Base-by-base conservation (phyloP, 179 eudicot genomes). In the Beta macrorhiza region DNA sequence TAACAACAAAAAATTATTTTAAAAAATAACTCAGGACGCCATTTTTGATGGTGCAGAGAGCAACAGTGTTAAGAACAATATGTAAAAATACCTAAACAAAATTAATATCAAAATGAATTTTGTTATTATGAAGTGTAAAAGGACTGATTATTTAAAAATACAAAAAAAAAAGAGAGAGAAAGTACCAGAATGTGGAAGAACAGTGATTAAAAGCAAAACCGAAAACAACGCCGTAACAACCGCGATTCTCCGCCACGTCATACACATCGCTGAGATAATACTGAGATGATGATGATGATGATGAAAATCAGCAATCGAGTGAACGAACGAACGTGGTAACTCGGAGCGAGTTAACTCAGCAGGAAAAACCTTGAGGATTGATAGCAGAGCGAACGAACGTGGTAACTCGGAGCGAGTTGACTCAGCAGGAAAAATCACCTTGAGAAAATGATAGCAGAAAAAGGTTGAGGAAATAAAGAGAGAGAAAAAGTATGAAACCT, bases 401-500 rank as follows among this genome's bases (percentile, higher is more conserved):
- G 7, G 14, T 16, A 70, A n/a, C 58, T 72, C 75, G 42, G 55
- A 9, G 25, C 29, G 42, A 37, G 42, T 37, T 37, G 42, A 37
- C 42, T 37, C 42, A 37, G 42, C 42, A 37, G 42, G 42, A 9
- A 52, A 22, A 12, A 37, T 2, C 3, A 72, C 57, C 75, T 70
- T 49, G 37, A 51, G 55, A 72, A 72, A 72, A 2, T 5, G 20
- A 67, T 65, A 37, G 49, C n/a, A 12, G n/a, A 32, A 67, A 29
- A 22, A 74, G 45, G 64, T 74, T 74, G 25, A 32, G 3, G 49
- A 56, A 74, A 47, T 8, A 6, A 12, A 51, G 7, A 25, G 47
- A 53, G 49, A 73, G 77, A 55, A 47, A 55, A 32, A 4, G 44
- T 19, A 74, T 62, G 42, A 56, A 17, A 75, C 77, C 77, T 74